Evolutionary conservation across 2,329 filamentous ascomycete genomes (phyloP), one percentile per base, ranked within the genome.

Genomic region (Domatiomyces globalis): DNA sequence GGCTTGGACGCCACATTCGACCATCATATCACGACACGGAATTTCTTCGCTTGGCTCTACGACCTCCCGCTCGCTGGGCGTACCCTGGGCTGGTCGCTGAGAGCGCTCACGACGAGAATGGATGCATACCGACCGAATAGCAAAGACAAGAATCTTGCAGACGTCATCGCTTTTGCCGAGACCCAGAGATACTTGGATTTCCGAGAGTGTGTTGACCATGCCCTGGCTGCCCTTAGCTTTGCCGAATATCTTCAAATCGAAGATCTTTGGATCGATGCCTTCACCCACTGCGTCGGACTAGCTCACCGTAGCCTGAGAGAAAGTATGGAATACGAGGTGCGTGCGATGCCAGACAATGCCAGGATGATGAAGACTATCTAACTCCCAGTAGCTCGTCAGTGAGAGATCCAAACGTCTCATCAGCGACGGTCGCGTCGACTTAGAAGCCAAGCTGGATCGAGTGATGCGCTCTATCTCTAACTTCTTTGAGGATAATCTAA

Each of bases 261-360:
- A 49, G 74, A 79, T n/a, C 66, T 86, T 10, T 90, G 86, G 71
- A 74, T 81, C 9, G 77, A 85, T 60, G 81, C 85, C 0, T 87
- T 89, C 65, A 75, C 78, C 12, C 86, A 92, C 61, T 87, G 85
- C 62, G 82, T 84, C 36, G 86, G 85, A 44, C 88, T 90, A 85
- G 57, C 53, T 42, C 43, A 59, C 49, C 55, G 54, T 29, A 56
- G 54, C 36, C 52, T 61, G 17, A 49, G 52, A 12, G 53, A 56
- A n/a, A 60, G 56, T 50, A 45, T 49, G 25, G 27, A 61, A 43
- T 61, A 61, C 45, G 39, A 46, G 12, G 57, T 59, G 44, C 50
- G 57, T 56, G 4, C 17, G n/a, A 25, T 43, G 33, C 33, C 33
- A 39, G 12, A 12, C 33, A 9, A 33, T 9, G 10, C 8, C 33